These are phyloP conservation scores for Beauveria asiatica DNA, from an alignment of 2,329 filamentous ascomycete species.

Conservation along the genomic window DNA sequence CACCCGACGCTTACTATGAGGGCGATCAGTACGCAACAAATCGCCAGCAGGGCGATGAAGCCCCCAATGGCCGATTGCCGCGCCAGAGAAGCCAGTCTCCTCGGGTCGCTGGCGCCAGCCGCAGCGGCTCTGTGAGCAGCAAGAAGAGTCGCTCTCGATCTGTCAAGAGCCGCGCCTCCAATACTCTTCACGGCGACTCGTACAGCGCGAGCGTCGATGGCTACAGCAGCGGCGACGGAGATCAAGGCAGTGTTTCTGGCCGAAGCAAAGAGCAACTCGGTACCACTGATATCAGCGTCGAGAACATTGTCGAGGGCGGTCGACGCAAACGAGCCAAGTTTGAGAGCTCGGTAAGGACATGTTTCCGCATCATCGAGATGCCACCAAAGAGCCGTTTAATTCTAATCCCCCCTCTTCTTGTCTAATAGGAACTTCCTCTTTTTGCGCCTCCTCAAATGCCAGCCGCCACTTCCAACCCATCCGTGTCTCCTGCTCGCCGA, in stretches of 20 bases:
- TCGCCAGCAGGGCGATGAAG: slow-evolving; percentile 48
- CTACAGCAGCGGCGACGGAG: slow-evolving; percentile 83
- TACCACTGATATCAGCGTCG: slow-evolving; percentile 93
- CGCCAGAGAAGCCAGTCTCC: slow-evolving; percentile 74
- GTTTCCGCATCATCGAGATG: not conserved
- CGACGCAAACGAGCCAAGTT: slow-evolving; percentile 90
- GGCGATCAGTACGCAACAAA: slow-evolving; percentile 44
- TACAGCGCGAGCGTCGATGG: slow-evolving; percentile 59
- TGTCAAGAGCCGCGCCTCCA: slow-evolving; percentile 54
- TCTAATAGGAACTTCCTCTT: slow-evolving; percentile 74
- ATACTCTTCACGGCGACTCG: slow-evolving; percentile 46
- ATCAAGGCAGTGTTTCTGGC: slow-evolving; percentile 61
- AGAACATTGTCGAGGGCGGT: slow-evolving; percentile 96
- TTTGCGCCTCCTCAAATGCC: slow-evolving; percentile 94
- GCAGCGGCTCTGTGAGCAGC: slow-evolving; percentile 52
- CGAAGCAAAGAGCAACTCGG: slow-evolving; percentile 79
- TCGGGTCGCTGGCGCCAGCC: slow-evolving; percentile 56
- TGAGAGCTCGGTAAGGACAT: slow-evolving; percentile 81
- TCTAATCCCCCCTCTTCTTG: slow-evolving; percentile 17
- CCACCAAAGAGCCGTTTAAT: not conserved
- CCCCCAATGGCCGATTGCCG: slow-evolving; percentile 57
- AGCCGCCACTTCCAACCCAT: slow-evolving; percentile 92
- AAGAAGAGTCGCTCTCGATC: slow-evolving; percentile 65
- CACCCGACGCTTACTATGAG: slow-evolving; percentile 39
- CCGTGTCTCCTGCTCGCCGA: slow-evolving; percentile 82